Evolutionary conservation across 495 filamentous ascomycete genomes (phyloP), one percentile per base, ranked within the genome.

Genomic region (Aspergillus wentii): DNA sequence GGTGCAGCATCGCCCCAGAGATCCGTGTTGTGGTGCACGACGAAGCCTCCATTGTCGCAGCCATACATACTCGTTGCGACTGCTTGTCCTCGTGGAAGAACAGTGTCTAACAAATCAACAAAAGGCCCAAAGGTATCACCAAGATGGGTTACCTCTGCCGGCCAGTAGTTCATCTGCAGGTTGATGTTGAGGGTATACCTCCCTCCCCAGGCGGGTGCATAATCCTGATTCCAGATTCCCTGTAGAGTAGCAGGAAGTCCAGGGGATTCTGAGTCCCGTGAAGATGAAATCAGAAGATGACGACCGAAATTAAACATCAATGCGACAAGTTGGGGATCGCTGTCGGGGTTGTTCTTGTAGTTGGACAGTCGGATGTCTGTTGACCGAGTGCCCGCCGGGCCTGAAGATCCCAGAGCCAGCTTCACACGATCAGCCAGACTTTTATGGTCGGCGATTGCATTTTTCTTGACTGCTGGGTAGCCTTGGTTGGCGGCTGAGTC

Each of bases 81-180:
- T 5, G 32, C 43, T 8, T 41, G 30, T 3, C 63, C 66, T 6
- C 50, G 44, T 5, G 43, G 17, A 1, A 41, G 28, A 6, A 58
- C 42, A 4, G 34, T 33, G 7, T 68, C 52, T 11, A 69, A 26
- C 1, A 64, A 48, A 35, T 67, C 53, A 28, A 65, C 56, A 8
- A 72, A 41, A 7, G 40, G 40, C 3, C 25, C 22, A 11, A 37
- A 30, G 0, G 31, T 38, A 1, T 52, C 44, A 6, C 41, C 33
- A 11, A 52, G 33, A 30, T 71, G 69, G 9, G 59, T 72, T 4
- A 59, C 40, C 30, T 55, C 43, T 5, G 63, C 56, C 1, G 59
- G 69, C 71, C 71, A 75, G 51, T 75, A 74, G 52, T 76, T 77
- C 68, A 76, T 77, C 41, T 75, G 48, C 0, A 60, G 51, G 20